Evolutionary conservation across 768 basidiomycete genomes (phyloP), one percentile per base, ranked within the genome.

Genomic region (Hygrocybe punicea): DNA sequence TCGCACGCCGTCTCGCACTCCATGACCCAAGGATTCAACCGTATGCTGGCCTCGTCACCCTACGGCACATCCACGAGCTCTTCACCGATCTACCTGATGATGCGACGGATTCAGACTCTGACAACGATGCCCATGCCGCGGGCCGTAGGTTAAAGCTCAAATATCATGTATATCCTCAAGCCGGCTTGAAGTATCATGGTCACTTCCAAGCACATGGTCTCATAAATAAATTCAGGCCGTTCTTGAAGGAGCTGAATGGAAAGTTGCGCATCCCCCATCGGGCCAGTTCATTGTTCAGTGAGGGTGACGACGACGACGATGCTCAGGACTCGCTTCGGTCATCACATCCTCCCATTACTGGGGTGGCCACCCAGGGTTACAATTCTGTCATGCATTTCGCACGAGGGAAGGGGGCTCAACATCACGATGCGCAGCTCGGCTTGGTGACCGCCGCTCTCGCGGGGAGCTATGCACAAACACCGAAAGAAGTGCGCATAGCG

Each of bases 381-480:
- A 62, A 62, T 36, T 29, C 46, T 1, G n/a, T 62, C 7, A 53
- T 56, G 35, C 60, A 62, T 44, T 16, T 33, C 16, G 56, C 58
- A 2, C 34, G 60, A 36, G 58, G 54, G 5, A 17, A 39, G 1
- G 21, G 23, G 3, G 53, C 39, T 6, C 47, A 59, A 19, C 58
- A 62, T 39, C 60, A 62, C 44, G 58, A 62, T 13, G 60, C 49
- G 16, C 56, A 56, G 33, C 34, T 47, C 7, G 58, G 58, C 2
- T 4, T 59, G 29, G 47, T 59, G 2, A 59, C 58, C 9, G 25
- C 29, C 1, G 33, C 53, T 5, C 39, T 59, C 6, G 53, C 58
- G 29, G 58, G 58, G 1, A 29, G 42, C 6, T 59, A 46, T 45
- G 52, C 58, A 36, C 33, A 11, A 1, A 39, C 23, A 3, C 2